Percentiles rank a stretch among this genome's conserved stretches.
Conservation (phyloP, 2,329 filamentous ascomycete genomes). For the Cordyceps cicadae region DNA sequence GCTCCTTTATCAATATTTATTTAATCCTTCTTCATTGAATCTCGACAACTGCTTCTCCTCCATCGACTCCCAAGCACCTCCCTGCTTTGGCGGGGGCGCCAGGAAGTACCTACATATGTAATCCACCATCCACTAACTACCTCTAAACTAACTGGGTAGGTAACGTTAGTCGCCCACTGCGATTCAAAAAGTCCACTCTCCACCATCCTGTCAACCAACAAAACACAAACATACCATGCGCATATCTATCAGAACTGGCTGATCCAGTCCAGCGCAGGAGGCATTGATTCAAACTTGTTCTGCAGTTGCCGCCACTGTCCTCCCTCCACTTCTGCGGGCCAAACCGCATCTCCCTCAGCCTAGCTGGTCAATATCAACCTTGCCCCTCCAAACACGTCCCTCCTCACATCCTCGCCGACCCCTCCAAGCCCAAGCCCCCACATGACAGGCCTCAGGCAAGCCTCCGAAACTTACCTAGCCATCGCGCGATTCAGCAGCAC, state of each 20-base stretch:
- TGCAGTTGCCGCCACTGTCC: not conserved
- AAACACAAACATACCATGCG: not conserved
- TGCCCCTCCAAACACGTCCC: not conserved
- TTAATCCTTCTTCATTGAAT: not conserved
- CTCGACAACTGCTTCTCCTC: not conserved
- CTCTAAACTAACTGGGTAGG: too few species aligned
- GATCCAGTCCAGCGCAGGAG: too few species aligned
- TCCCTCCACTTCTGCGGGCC: not conserved
- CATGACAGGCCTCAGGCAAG: not conserved
- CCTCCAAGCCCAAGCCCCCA: not conserved
- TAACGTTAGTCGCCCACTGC: not conserved
- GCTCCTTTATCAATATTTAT: not conserved
- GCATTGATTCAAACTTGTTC: not conserved
- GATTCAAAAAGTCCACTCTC: not conserved
- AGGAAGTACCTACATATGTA: too few species aligned
- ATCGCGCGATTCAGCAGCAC: not conserved
- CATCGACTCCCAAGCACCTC: not conserved
- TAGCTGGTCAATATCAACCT: not conserved
- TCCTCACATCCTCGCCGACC: not conserved
- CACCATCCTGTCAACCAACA: not conserved
- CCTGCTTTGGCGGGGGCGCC: not conserved
- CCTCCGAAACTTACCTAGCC: not conserved
- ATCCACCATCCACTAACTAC: not conserved
- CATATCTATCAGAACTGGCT: not conserved
- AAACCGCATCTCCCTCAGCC: not conserved